Evolutionary conservation across 164 flowering plant genomes (phyloP).

Genomic region (Magnolia kwangsiensis): DNA sequence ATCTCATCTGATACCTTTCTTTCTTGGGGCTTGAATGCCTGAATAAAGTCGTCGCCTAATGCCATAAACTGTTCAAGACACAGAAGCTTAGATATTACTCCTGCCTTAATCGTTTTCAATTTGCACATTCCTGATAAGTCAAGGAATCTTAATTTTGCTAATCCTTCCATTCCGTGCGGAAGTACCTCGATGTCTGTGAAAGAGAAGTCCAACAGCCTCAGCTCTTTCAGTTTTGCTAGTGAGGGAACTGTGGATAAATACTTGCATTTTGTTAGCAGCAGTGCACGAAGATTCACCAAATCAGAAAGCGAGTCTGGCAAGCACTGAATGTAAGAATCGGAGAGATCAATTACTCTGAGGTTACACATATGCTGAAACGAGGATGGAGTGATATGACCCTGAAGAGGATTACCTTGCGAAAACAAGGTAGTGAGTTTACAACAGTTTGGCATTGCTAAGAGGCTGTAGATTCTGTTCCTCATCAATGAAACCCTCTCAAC

Average conservation of each 20-base stretch:
- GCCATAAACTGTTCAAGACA: background rate
- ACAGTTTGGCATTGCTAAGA: background rate
- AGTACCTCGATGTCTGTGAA: background rate
- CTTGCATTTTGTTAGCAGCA: background rate
- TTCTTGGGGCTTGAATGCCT: background rate
- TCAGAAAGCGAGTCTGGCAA: background rate
- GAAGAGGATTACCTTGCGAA: background rate
- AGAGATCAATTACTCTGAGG: background rate
- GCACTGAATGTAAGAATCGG: background rate
- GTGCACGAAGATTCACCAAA: background rate
- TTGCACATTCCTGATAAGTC: background rate
- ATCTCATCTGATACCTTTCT: background rate
- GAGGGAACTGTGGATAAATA: background rate
- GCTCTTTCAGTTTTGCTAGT: background rate
- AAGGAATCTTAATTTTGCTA: background rate
- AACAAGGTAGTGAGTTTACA: background rate
- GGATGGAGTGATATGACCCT: background rate
- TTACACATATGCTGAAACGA: background rate
- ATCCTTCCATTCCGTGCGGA: background rate
- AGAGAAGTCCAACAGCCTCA: slow-evolving; percentile 3
- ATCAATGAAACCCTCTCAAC: slow-evolving; percentile 1
- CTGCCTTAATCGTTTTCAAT: background rate
- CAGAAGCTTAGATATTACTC: background rate
- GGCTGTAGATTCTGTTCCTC: background rate
- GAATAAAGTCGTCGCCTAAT: background rate